Conservation (phyloP, 306 rosid species). For the Vicia villosa region DNA sequence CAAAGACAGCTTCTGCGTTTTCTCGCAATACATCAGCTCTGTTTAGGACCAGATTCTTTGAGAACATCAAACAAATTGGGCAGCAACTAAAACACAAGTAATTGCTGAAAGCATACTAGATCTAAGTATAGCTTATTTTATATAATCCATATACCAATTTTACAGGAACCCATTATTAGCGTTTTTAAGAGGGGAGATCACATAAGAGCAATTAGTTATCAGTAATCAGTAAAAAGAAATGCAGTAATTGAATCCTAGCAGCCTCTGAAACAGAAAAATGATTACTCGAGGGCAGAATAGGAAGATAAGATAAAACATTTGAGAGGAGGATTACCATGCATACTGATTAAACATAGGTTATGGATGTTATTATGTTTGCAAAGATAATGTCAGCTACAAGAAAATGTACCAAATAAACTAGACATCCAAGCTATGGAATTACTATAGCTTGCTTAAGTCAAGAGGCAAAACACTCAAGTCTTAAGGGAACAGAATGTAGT, state of each 20-base stretch:
- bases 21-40: conserved; percentile 99
- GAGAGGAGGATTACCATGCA: conserved; percentile 16
- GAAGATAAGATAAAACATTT: conserved; percentile 15
- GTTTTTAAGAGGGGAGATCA: not conserved
- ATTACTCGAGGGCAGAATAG: conserved; percentile 5
- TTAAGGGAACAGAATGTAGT: not conserved
- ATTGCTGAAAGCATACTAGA: conserved; percentile 24
- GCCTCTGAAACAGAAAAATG: conserved; percentile 28
- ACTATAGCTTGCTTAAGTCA: not conserved
- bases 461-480: conserved; percentile 6
- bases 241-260: conserved; percentile 28
- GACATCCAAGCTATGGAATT: not conserved
- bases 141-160: conserved; percentile 8
- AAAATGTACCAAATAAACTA: conserved; percentile 2
- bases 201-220: conserved; percentile 22
- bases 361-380: not conserved
- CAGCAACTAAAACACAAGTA: conserved; percentile 32
- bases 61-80: conserved; percentile 51
- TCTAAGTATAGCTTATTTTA: conserved; percentile 11
- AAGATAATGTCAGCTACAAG: not conserved
- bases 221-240: conserved; percentile 11
- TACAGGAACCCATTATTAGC: not conserved
- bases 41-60: conserved; percentile 66
- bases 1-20: conserved; percentile 99
- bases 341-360: conserved; percentile 15